Conservation (phyloP, 495 filamentous ascomycete species). For the Tuber indicum region DNA sequence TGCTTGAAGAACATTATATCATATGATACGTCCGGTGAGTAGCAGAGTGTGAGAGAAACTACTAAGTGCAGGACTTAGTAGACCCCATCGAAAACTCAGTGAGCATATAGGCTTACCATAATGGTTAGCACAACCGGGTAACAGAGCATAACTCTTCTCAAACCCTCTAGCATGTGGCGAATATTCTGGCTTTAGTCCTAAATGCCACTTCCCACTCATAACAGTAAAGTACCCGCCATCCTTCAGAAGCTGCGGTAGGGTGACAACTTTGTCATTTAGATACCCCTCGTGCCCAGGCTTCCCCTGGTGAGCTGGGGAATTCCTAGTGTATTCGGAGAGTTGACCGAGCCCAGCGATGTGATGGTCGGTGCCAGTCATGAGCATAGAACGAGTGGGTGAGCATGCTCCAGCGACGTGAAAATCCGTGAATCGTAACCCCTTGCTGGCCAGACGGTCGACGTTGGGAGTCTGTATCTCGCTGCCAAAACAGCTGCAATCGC, state of each 20-base stretch:
- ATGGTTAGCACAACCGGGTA: slow-evolving; percentile 53
- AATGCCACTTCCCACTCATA: slow-evolving; percentile 60
- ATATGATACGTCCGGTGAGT: background rate
- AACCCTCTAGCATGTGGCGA: slow-evolving; percentile 48
- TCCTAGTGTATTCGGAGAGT: slow-evolving; percentile 45
- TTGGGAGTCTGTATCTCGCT: slow-evolving; percentile 59
- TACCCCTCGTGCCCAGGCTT: slow-evolving; percentile 64
- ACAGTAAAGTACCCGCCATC: slow-evolving; percentile 59
- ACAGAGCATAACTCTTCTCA: slow-evolving; percentile 45
- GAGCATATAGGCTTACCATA: slow-evolving; percentile 47
- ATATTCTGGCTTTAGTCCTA: slow-evolving; percentile 46
- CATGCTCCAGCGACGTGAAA: slow-evolving; percentile 61
- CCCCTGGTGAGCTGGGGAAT: slow-evolving; percentile 36
- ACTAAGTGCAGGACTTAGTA: slow-evolving; percentile 16
- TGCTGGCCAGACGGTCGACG: slow-evolving; percentile 52
- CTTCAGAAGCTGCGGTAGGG: slow-evolving; percentile 56
- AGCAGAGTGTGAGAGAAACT: slow-evolving; percentile 15
- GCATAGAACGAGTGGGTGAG: slow-evolving; percentile 59
- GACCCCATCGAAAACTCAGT: background rate
- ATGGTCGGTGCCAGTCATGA: slow-evolving; percentile 52
- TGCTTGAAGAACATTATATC: background rate
- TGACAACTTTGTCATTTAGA: slow-evolving; percentile 56
- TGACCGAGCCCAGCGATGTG: slow-evolving; percentile 51
- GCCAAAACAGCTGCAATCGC: slow-evolving; percentile 57
- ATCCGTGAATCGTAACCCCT: slow-evolving; percentile 55